Evolutionary conservation across 805 yeast species (phyloP), one percentile per base, ranked within the genome.

Genomic region (Candida stauntonica): DNA sequence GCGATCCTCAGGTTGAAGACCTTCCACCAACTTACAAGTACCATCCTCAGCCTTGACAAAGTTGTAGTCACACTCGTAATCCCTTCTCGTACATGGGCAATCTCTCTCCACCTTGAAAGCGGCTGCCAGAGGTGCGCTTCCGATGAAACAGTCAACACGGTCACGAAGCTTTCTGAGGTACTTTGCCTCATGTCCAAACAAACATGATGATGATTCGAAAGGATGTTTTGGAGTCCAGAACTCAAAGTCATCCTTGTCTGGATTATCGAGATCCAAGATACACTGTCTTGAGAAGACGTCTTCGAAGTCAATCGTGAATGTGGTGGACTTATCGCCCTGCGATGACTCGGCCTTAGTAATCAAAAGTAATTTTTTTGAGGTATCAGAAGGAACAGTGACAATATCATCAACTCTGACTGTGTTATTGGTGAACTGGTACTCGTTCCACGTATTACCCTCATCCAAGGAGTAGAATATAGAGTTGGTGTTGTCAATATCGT

Each of bases 61-160:
- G 61, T 89, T 89, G 64, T 78, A 87, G 59, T 93, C 99, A 72
- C 99, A 93, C 62, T 93, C 99, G 55, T 68, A 93, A 55, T 91
- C 99, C 35, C 73, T 72, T 61, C 96, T 74, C 0, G 91, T 73
- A 64, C 99, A 93, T 1, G 81, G 55, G 62, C 99, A 93, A 56
- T 85, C 79, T 46, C 77, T 68, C 7, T 71, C 61, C 12, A 73
- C 63, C 47, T 70, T 73, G 55, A 68, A 73, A 0, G 84, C 87
- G 11, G 72, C 66, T 14, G 65, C 58, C 33, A 85, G 64, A 21
- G 83, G 78, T 23, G 75, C 74, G 42, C 45, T 41, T 32, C 68
- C 74, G 41, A 86, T 79, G 52, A 78, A 84, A 61, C 95, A 93
- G 45, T 67, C 63, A 24, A 68, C 70, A 15, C 75, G 75, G 2